phyloP scores from a whole-genome alignment of 495 filamentous ascomycete species.

The Daldinia loculata region DNA sequence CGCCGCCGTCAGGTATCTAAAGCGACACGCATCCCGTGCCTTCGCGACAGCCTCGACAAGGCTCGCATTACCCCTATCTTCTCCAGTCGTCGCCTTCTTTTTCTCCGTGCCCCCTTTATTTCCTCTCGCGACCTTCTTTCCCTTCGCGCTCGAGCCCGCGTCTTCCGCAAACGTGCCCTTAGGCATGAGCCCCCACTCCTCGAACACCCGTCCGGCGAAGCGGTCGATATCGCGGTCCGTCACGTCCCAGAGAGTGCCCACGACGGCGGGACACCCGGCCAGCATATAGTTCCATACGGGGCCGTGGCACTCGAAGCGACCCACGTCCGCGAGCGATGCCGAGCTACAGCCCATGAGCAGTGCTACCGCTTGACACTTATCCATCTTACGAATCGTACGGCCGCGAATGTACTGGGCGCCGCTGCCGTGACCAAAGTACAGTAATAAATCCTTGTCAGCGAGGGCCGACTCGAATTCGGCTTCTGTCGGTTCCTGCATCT shows the following conservation, averaged over 20 bases:
- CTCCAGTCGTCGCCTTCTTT: not conserved
- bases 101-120: constrained; percentile 23
- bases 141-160: constrained; percentile 33
- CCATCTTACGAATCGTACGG: constrained; percentile 77
- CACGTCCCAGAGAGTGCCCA: constrained; percentile 96
- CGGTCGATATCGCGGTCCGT: constrained; percentile 97
- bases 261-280: constrained; percentile 80
- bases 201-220: constrained; percentile 77
- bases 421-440: constrained; percentile 96
- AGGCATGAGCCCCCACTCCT: constrained; percentile 82
- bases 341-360: constrained; percentile 94
- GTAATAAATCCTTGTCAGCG: constrained; percentile 68
- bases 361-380: constrained; percentile 71
- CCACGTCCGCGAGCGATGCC: constrained; percentile 77
- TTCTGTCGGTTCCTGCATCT: constrained; percentile 75
- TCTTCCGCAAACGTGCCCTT: constrained; percentile 47
- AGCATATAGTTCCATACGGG: constrained; percentile 91
- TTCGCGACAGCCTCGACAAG: constrained; percentile 82
- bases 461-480: constrained; percentile 74
- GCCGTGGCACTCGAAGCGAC: constrained; percentile 88
- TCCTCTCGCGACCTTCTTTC: constrained; percentile 18
- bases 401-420: constrained; percentile 93
- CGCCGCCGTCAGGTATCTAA: constrained; percentile 91
- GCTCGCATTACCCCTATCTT: constrained; percentile 41
- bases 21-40: constrained; percentile 76